A percentile compares a stretch with the other conserved stretches of the same genome.
Conservation (phyloP, 2,329 filamentous ascomycete species). For the Trichoderma oligosporum region DNA sequence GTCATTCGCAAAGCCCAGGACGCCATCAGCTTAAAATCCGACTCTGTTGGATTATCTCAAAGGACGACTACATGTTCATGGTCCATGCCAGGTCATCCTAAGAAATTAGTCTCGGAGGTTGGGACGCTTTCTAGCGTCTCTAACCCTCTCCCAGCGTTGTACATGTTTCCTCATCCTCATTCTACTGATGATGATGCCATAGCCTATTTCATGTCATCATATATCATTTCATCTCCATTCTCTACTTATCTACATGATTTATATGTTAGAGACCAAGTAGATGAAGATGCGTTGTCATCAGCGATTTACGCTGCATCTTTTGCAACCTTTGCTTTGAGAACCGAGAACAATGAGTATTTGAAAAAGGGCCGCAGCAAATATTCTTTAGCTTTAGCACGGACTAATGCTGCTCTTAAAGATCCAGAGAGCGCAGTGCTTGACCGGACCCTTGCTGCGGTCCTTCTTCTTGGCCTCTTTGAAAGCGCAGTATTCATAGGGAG, state of each 20-base stretch:
- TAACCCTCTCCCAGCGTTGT: too few relatives aligned
- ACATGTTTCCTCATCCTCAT: too few relatives aligned
- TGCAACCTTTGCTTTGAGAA: slow-evolving; percentile 25
- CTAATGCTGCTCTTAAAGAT: slow-evolving; percentile 22
- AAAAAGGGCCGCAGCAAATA: slow-evolving; percentile 24
- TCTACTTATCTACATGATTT: slow-evolving; percentile 25
- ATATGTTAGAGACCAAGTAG: slow-evolving; percentile 11
- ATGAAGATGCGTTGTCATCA: slow-evolving; percentile 23
- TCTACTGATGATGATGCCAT: slow-evolving; percentile 20
- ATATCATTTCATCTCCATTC: slow-evolving; percentile 28
- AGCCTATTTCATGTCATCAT: slow-evolving; percentile 27
- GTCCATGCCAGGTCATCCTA: too few relatives aligned
- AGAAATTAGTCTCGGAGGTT: too few relatives aligned
- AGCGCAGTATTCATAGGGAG: slow-evolving; percentile 27
- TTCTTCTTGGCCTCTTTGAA: slow-evolving; percentile 30
- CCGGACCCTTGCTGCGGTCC: slow-evolving; percentile 27
- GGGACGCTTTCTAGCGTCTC: too few relatives aligned
- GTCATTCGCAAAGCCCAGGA: slow-evolving; percentile 23
- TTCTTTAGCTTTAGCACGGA: slow-evolving; percentile 22
- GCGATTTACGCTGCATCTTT: slow-evolving; percentile 27
- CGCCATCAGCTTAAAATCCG: background rate
- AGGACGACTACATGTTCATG: too few relatives aligned
- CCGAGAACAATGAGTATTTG: slow-evolving; percentile 20
- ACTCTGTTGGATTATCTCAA: too few relatives aligned
- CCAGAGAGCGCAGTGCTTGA: slow-evolving; percentile 25